Base-by-base conservation (phyloP, 1,284 basidiomycete species). In the Apiotrichum montevideense region DNA sequence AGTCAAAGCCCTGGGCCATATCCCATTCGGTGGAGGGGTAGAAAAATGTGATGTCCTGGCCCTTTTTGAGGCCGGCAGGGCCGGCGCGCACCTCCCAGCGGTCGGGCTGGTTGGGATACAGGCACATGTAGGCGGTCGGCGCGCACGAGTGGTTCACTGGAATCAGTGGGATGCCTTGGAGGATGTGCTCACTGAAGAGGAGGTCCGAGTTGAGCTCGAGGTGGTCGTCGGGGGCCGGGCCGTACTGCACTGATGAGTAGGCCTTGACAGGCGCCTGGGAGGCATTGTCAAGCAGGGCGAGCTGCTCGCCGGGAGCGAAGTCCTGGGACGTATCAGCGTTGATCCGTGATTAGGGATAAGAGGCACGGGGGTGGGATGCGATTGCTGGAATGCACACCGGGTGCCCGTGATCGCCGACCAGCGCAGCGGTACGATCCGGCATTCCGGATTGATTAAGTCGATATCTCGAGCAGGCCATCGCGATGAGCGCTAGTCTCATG, bases 11-110 rank as follows among this genome's bases (percentile, higher is more conserved):
- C 65, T 84, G 83, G 11, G 80, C 83, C 85, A 87, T 86, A 53
- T 83, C 79, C 84, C 85, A 87, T 68, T 87, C 85, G 6, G 84
- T 86, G 62, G 80, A 82, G 13, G 85, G 85, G 69, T 87, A 86
- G 69, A 85, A 86, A 70, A 83, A 86, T 0, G 78, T 78, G 42
- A 80, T 58, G 35, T 68, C 64, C 69, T 83, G 70, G 71, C 84
- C 83, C 54, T 63, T 53, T 10, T 65, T 61, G 21, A 79, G 59
- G 43, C 74, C 72, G 42, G 65, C 37, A 35, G 61, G 61, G 6
- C 72, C 64, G 62, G 75, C 75, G 73, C 79, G 65, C 1, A 81
- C 68, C 35, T 76, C 77, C 69, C 81, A 83, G 15, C 74, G 65
- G 14, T 76, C 61, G 0, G 66, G 71, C 33, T 78, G 52, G 52